Base-by-base conservation (phyloP, 1,284 basidiomycete species). In the Cryptococcus depauperatus region DNA sequence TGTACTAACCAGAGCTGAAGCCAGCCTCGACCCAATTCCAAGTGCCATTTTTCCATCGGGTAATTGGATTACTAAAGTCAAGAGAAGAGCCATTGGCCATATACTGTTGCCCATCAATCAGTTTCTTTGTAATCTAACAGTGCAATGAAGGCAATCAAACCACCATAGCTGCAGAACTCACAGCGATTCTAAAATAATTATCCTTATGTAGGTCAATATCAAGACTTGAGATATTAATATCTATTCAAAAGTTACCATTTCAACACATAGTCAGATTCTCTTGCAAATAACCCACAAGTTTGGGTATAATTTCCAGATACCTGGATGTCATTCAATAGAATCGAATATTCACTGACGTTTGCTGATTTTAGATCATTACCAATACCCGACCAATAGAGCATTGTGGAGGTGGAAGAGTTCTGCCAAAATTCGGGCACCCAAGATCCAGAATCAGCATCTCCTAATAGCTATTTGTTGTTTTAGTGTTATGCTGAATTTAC, bases 121-220 rank as follows among this genome's bases (percentile, higher is more conserved):
- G n/a, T n/a, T 18, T n/a, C 16, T 35, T 19, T n/a, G n/a, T n/a
- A n/a, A n/a, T n/a, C n/a, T n/a, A n/a, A 23, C 6, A 40, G 16
- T n/a, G 16, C 21, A 13, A n/a, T 11, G 9, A 5, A 37, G 33
- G 34, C 14, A 11, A 3, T 5, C 21, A 11, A 13, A 32, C 22
- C 19, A 19, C 19, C 7, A n/a, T 16, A 18, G 16, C 34, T 21
- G 19, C 29, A n/a, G 10, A n/a, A 59, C 61, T 54, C 32, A 64
- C 61, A 3, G 64, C 64, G 10, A 63, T 18, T 21, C 61, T 51
- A 41, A 66, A 52, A 46, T 54, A 64, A 46, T 64, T 62, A 39
- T 57, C 50, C 1, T 53, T 40, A 2, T 41, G 46, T 4, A 23
- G 16, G 14, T 33, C 41, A 10, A 51, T 40, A n/a, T n/a, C n/a